Evolutionary conservation across 148 eudicot genomes (phyloP).

Genomic region (Dianthus caryophyllus): DNA sequence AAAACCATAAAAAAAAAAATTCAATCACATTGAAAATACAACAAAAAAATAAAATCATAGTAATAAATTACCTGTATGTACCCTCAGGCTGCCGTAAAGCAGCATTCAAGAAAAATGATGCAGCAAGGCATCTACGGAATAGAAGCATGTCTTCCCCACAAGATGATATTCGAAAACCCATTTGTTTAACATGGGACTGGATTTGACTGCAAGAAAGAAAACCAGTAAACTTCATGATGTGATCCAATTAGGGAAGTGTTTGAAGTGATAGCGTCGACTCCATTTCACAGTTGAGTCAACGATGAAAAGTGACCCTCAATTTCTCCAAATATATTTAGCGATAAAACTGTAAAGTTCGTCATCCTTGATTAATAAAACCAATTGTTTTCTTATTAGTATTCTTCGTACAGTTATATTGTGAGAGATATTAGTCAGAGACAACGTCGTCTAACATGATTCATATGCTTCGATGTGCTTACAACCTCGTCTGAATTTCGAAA

Average conservation of each 20-base stretch:
- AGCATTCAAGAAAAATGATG: conserved; percentile 84
- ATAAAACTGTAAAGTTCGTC: no score
- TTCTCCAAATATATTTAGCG: no score
- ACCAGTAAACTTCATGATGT: conserved; percentile 5
- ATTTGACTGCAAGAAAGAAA: conserved; percentile 61
- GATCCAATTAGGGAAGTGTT: not conserved
- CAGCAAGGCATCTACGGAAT: conserved; percentile 82
- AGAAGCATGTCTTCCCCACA: conserved; percentile 84
- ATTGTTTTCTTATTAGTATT: no score
- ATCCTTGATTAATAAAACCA: no score
- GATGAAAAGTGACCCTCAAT: no score
- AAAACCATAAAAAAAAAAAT: no score
- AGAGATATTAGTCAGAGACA: no score
- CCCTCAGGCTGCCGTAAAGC: conserved; percentile 86
- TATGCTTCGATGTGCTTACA: no score
- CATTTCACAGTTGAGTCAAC: no score
- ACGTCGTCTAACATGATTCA: no score
- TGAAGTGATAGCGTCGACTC: not conserved
- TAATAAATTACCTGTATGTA: conserved; percentile 60
- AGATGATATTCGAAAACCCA: conserved; percentile 71
- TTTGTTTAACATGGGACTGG: conserved; percentile 62
- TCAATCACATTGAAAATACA: not conserved
- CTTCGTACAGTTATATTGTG: no score
- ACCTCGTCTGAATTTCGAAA: not conserved
- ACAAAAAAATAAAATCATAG: not conserved